Evolutionary conservation across 805 yeast species (phyloP), one percentile per base, ranked within the genome.

Genomic region (Candida golubevii): DNA sequence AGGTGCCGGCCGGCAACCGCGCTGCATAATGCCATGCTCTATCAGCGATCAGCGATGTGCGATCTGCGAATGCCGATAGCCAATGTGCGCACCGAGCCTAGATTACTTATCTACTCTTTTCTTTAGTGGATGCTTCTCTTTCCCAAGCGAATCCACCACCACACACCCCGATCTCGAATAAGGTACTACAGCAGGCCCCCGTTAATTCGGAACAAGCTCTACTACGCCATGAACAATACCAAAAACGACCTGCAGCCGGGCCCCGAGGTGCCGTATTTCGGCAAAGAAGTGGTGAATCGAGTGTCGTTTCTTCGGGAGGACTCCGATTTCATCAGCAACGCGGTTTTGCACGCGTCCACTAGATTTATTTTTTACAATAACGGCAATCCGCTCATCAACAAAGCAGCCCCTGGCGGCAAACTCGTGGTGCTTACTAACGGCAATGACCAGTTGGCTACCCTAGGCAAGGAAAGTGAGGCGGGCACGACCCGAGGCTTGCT

Each of bases 291-390:
- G 6, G 65, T 85, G 45, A 82, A 83, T 59, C 64, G 91, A 45
- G 78, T 84, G 6, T 76, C 84, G 13, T 85, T 82, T 53, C 63
- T 83, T 39, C 65, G 91, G 32, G 77, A 77, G 23, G 78, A 83
- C 57, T 36, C 62, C 13, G 74, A 67, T 27, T 82, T 81, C 53
- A 72, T 84, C 30, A 50, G 63, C 39, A 56, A 59, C 34, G 77
- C 81, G 6, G 60, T 77, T 14, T 50, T 49, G 18, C 78, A 76
- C 47, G 66, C 71, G 2, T 61, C 73, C 3, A 64, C 87, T 1
- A 62, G 77, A 41, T 76, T 83, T 45, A 57, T 84, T 2, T 74
- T 78, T 37, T 68, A 59, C 50, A 50, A 56, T 3, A 49, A 53
- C 29, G 66, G 57, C 35, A 56, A 55, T 50, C 72, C 72, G 33